phyloP scores from a whole-genome alignment of 352 stramenopile genomes.

The Pythium aphanidermatum region DNA sequence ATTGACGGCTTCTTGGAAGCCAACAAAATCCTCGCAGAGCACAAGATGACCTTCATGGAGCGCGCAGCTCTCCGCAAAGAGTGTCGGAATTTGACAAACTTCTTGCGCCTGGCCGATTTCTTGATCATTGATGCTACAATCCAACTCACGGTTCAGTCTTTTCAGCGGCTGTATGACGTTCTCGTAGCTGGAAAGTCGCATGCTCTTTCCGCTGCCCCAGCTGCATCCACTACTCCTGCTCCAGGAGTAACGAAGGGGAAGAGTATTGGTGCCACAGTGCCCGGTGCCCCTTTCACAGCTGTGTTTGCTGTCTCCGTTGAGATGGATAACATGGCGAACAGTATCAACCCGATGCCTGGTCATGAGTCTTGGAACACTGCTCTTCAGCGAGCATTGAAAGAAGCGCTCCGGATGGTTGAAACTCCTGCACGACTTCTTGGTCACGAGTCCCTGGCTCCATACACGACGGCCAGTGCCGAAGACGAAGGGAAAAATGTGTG shows the following conservation, averaged over 20 bases:
- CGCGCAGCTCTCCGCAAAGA: conserved; percentile 87
- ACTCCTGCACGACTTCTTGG: conserved; percentile 80
- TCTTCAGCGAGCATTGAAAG: conserved; percentile 73
- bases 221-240: conserved; percentile 1
- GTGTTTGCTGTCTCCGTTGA: conserved; percentile 64
- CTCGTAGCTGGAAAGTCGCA: conserved; percentile 43
- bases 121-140: conserved; percentile 86
- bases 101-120: conserved; percentile 91
- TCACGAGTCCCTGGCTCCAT: conserved; percentile 66
- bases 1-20: conserved; percentile 88
- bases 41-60: conserved; percentile 98
- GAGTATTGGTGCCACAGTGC: not conserved
- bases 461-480: conserved; percentile 75
- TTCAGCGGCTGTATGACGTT: conserved; percentile 49
- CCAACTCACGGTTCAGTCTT: conserved; percentile 79
- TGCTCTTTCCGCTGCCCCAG: not conserved
- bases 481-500: conserved; percentile 80
- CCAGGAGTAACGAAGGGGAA: not conserved
- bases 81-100: conserved; percentile 89
- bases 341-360: conserved; percentile 45
- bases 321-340: conserved; percentile 33
- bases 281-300: conserved; percentile 32
- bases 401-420: conserved; percentile 84
- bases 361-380: conserved; percentile 68
- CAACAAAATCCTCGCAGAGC: conserved; percentile 91